Conservation (phyloP, 352 stramenopile genomes). For the Globisporangium apiculatum region DNA sequence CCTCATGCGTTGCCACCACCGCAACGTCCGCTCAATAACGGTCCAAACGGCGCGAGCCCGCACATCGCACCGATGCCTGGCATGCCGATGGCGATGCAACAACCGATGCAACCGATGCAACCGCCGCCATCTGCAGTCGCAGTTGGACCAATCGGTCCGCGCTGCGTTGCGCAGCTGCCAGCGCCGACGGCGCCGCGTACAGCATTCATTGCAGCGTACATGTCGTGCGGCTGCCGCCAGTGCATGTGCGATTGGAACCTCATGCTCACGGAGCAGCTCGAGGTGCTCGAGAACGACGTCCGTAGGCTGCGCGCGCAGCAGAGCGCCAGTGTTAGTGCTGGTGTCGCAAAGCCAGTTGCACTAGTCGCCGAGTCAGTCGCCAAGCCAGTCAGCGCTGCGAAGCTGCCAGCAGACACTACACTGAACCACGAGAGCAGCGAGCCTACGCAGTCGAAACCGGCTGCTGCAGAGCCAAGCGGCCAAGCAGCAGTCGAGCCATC, state of each 20-base stretch:
- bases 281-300: conserved; percentile 6
- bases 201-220: conserved; percentile 11
- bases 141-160: not conserved
- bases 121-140: too few species aligned
- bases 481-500: not conserved
- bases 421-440: not conserved
- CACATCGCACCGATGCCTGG: too few species aligned
- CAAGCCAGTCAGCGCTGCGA: not conserved
- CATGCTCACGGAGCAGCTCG: conserved; percentile 7
- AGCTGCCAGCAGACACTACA: not conserved
- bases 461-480: not conserved
- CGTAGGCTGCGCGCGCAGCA: not conserved
- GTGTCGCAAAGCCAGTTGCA: not conserved
- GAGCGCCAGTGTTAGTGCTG: not conserved
- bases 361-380: not conserved
- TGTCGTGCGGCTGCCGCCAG: conserved; percentile 12
- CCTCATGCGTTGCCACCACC: too few species aligned
- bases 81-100: too few species aligned
- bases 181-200: conserved; percentile 7
- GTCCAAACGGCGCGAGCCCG: too few species aligned
- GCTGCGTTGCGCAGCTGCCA: conserved; percentile 2
- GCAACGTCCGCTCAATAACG: too few species aligned
- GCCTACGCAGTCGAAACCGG: not conserved
- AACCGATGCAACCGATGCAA: too few species aligned
- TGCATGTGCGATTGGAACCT: conserved; percentile 17